phyloP scores from a whole-genome alignment of 2,329 filamentous ascomycete species.

The Trichophyton mentagrophytes region DNA sequence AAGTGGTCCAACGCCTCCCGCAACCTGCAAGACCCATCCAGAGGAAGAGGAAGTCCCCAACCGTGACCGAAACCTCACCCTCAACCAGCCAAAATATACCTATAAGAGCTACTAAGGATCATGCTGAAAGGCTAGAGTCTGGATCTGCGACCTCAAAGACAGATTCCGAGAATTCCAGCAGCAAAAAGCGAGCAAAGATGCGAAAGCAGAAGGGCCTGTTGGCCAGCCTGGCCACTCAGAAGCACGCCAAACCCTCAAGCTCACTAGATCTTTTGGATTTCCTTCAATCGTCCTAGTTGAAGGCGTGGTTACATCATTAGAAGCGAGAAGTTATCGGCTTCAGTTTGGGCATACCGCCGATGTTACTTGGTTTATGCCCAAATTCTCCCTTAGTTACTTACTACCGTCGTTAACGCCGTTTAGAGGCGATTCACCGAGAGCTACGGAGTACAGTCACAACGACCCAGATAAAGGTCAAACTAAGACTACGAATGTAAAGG shows the following conservation, averaged over 20 bases:
- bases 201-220: slow-evolving; percentile 43
- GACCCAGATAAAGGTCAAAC: no score
- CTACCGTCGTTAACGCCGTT: no score
- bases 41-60: slow-evolving; percentile 9
- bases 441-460: no score
- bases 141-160: slow-evolving; percentile 8
- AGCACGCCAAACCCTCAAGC: slow-evolving; percentile 18
- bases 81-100: slow-evolving; percentile 7
- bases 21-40: slow-evolving; percentile 13
- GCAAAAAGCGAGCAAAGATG: slow-evolving; percentile 44
- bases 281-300: slow-evolving; percentile 29
- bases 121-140: background rate
- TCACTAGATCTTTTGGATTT: slow-evolving; percentile 43
- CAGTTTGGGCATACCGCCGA: background rate
- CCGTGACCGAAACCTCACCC: background rate
- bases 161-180: slow-evolving; percentile 33
- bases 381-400: no score
- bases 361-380: no score
- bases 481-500: no score
- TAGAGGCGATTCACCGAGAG: no score
- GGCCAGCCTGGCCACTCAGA: slow-evolving; percentile 38
- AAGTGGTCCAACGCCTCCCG: slow-evolving; percentile 20
- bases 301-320: background rate
- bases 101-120: background rate
- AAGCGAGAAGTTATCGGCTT: background rate